phyloP scores from a whole-genome alignment of 148 eudicot genomes.

The Limonium bicolor region DNA sequence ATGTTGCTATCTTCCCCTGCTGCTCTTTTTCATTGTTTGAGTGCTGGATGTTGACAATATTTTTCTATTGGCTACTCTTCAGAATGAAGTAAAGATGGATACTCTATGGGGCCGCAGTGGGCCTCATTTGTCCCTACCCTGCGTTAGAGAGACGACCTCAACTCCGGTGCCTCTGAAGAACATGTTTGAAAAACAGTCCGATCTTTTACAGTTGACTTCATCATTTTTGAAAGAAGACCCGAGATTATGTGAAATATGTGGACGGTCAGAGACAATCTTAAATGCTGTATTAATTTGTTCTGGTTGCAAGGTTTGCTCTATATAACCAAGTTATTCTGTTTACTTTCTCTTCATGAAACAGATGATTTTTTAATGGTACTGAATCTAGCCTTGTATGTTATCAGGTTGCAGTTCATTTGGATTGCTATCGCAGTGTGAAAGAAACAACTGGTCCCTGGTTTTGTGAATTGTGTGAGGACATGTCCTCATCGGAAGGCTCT shows the following conservation, averaged over 20 bases:
- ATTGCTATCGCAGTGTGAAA: constrained; percentile 74
- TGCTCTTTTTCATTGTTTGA: neutral
- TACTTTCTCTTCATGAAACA: neutral
- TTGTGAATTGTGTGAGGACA: constrained; percentile 82
- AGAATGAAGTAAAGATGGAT: constrained; percentile 39
- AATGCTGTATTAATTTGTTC: constrained; percentile 74
- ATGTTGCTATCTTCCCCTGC: neutral
- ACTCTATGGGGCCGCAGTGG: constrained; percentile 32
- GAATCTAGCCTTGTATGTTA: neutral
- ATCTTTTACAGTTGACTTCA: constrained; percentile 22
- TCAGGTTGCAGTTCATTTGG: constrained; percentile 90
- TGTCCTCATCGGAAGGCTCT: constrained; percentile 28
- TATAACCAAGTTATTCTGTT: neutral
- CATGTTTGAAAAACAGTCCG: constrained; percentile 33
- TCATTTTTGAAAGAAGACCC: constrained; percentile 36
- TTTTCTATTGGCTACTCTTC: neutral
- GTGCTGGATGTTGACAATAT: neutral
- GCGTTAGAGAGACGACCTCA: constrained; percentile 44
- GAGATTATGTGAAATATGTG: constrained; percentile 69
- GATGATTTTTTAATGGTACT: too few species aligned
- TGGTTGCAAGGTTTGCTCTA: constrained; percentile 67
- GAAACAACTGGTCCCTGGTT: constrained; percentile 85
- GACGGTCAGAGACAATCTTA: constrained; percentile 64
- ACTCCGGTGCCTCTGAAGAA: constrained; percentile 34
- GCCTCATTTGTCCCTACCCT: constrained; percentile 24